A percentile compares a stretch with the other conserved stretches of the same genome.
Conservation (phyloP, 331 rosid genomes). For the Ulmus americana region DNA sequence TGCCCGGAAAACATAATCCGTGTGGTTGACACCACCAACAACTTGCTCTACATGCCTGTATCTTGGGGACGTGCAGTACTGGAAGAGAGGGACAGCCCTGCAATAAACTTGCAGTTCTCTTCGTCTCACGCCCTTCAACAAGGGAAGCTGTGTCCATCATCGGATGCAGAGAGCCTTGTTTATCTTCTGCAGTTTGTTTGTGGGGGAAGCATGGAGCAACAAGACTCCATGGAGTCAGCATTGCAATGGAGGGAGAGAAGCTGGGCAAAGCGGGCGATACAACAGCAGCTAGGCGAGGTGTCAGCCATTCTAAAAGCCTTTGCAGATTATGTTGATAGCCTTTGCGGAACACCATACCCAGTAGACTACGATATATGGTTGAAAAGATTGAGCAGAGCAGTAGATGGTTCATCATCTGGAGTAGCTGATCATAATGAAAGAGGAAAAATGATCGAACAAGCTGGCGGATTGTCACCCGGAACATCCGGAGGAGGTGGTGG, state of each 20-base stretch:
- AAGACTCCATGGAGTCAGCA: slow-evolving; percentile 79
- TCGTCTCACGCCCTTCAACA: slow-evolving; percentile 80
- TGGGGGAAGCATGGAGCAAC: slow-evolving; percentile 55
- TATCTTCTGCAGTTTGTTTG: slow-evolving; percentile 49
- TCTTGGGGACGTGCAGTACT: slow-evolving; percentile 78
- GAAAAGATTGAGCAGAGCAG: slow-evolving; percentile 56
- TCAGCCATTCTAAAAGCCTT: slow-evolving; percentile 70
- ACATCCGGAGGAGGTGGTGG: slow-evolving; percentile 42
- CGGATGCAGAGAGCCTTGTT: slow-evolving; percentile 77
- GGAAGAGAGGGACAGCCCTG: slow-evolving; percentile 78
- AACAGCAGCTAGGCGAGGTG: slow-evolving; percentile 64
- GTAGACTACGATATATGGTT: slow-evolving; percentile 71
- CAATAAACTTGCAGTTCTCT: slow-evolving; percentile 66
- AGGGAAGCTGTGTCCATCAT: slow-evolving; percentile 79
- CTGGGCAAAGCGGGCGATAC: slow-evolving; percentile 64
- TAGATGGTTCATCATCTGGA: slow-evolving; percentile 44
- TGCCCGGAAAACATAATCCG: slow-evolving; percentile 70
- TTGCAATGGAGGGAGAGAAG: slow-evolving; percentile 73
- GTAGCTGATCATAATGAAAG: slow-evolving; percentile 11
- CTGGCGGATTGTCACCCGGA: slow-evolving; percentile 57
- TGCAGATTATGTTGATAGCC: slow-evolving; percentile 82
- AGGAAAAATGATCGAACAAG: slow-evolving; percentile 67
- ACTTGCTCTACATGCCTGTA: slow-evolving; percentile 45
- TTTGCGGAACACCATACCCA: slow-evolving; percentile 73
- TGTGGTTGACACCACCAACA: slow-evolving; percentile 34